Conservation (phyloP, 768 basidiomycete species). For the Kwoniella dejecticola region DNA sequence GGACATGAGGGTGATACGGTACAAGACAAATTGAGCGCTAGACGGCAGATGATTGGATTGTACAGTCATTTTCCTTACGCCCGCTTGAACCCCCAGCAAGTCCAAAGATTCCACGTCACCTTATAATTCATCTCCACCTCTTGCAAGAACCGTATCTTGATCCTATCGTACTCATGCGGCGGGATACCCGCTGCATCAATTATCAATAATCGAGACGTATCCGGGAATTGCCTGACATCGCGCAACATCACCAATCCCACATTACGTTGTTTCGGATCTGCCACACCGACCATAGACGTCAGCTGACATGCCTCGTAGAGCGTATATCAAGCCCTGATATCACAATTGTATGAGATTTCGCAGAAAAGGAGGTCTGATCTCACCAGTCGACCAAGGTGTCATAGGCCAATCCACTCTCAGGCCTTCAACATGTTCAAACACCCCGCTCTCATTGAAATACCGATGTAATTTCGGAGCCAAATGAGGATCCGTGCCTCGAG, state of each 20-base stretch:
- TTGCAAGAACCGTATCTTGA: background rate
- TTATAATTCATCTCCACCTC: background rate
- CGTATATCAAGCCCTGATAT: no score
- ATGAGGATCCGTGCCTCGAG: slow-evolving; percentile 17
- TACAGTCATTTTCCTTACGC: background rate
- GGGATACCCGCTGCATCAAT: slow-evolving; percentile 3
- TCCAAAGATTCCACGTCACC: background rate
- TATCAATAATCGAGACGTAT: background rate
- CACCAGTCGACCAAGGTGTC: slow-evolving; percentile 4
- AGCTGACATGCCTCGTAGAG: background rate
- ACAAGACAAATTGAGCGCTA: no score
- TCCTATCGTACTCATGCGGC: background rate
- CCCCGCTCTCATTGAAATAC: background rate
- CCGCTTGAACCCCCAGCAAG: background rate
- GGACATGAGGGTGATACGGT: no score
- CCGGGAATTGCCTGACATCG: slow-evolving; percentile 1
- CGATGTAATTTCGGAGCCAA: slow-evolving; percentile 4
- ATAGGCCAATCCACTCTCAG: background rate
- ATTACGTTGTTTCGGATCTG: background rate
- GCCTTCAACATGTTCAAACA: background rate
- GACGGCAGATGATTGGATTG: no score
- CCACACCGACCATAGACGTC: background rate
- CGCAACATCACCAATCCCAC: slow-evolving; percentile 1
- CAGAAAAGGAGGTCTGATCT: background rate
- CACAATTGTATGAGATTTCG: no score